These are phyloP conservation scores for Emydomyces testavorans DNA, from an alignment of 2,329 filamentous ascomycete species.

Conservation along the genomic window DNA sequence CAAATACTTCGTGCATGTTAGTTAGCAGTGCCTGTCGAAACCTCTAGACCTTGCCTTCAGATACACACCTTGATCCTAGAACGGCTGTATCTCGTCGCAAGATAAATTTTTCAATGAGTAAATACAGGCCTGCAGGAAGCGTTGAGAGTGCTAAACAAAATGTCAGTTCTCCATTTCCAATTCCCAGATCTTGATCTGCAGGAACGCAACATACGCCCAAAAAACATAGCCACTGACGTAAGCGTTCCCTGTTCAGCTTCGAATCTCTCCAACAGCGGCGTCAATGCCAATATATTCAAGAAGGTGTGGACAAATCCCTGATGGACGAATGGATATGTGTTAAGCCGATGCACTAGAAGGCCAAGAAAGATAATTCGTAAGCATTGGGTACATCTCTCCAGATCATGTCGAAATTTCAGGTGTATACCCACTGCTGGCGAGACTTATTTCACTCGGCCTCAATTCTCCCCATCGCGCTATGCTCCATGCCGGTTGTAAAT, in stretches of 20 bases:
- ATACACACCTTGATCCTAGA: conserved; percentile 64
- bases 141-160: conserved; percentile 54
- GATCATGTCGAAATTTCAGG: background rate
- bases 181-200: background rate
- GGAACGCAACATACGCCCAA: conserved; percentile 63
- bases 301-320: conserved; percentile 66
- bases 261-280: conserved; percentile 85
- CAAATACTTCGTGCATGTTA: conserved; percentile 54
- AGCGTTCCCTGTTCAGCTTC: conserved; percentile 86
- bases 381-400: background rate
- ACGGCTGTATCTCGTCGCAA: conserved; percentile 60
- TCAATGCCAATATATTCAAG: conserved; percentile 67
- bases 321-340: conserved; percentile 85
- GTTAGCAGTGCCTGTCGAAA: background rate
- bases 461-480: conserved; percentile 66
- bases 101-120: conserved; percentile 63
- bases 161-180: background rate
- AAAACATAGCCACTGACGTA: conserved; percentile 73
- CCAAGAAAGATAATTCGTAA: background rate
- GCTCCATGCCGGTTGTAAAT: conserved; percentile 59
- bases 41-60: background rate
- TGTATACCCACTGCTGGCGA: conserved; percentile 53
- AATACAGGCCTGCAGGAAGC: conserved; percentile 70
- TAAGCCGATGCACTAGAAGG: conserved; percentile 69
- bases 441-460: conserved; percentile 61